These are phyloP conservation scores for Panaeolus cyanescens DNA, from an alignment of 768 basidiomycete species.

Conservation along the genomic window DNA sequence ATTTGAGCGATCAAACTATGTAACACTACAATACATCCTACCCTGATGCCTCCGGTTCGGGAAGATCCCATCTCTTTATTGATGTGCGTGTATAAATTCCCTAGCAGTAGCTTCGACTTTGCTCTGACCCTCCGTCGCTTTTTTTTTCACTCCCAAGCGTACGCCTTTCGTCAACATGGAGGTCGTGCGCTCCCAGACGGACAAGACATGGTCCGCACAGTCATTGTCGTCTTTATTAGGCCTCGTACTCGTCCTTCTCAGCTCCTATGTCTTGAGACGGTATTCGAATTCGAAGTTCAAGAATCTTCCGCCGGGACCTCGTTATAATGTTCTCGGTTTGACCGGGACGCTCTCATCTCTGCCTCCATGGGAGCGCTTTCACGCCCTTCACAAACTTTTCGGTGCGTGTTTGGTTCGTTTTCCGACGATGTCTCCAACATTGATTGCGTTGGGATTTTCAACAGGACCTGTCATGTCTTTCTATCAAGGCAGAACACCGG, in stretches of 20 bases:
- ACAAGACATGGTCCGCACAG: not conserved
- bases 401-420: not conserved
- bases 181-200: not conserved
- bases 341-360: not conserved
- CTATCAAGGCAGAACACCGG: slow-evolving; percentile 12
- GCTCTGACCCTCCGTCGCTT: not conserved
- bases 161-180: not conserved
- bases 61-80: not conserved
- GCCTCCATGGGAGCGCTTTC: slow-evolving; percentile 7
- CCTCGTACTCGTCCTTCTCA: not conserved
- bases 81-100: not conserved
- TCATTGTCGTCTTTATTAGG: not conserved
- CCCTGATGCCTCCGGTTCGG: not conserved
- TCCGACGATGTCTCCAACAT: not conserved
- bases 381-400: slow-evolving; percentile 8
- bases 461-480: slow-evolving; percentile 14
- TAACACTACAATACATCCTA: no score
- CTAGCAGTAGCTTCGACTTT: not conserved
- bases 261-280: not conserved
- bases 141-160: not conserved
- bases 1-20: not conserved
- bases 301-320: not conserved
- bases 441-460: no score
- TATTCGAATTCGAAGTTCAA: not conserved
- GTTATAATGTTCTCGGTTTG: not conserved